Conservation (phyloP, 441 rosid genomes). For the Metrosideros polymorpha region DNA sequence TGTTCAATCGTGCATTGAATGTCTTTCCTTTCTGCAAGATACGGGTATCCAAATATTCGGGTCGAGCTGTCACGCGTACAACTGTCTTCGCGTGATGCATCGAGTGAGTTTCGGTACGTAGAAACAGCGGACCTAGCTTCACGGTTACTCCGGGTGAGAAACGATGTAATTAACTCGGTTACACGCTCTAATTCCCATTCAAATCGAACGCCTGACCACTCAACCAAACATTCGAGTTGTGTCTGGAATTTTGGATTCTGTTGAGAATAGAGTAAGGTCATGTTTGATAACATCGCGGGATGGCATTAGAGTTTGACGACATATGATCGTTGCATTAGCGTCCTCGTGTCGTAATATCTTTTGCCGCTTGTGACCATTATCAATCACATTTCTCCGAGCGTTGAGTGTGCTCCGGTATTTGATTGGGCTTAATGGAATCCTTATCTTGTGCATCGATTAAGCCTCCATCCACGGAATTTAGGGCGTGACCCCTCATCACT, state of each 20-base stretch:
- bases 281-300: neutral
- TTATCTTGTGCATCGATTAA: neutral
- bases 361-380: fast-evolving
- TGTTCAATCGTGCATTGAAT: neutral
- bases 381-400: neutral
- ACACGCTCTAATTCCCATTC: neutral
- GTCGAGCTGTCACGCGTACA: no score
- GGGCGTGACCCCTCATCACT: neutral
- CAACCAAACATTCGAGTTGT: neutral
- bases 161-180: neutral
- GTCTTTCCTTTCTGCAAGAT: neutral
- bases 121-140: neutral
- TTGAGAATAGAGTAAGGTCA: fast-evolving
- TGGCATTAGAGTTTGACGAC: neutral
- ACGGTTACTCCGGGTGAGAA: neutral
- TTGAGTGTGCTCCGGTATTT: neutral
- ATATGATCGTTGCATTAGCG: fast-evolving
- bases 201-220: neutral
- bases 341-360: neutral
- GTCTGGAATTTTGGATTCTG: fast-evolving
- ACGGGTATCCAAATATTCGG: neutral
- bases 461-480: neutral
- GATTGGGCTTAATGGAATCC: neutral
- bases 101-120: neutral
- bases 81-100: neutral